phyloP scores from a whole-genome alignment of 345 rosid species.

The Heritiera littoralis region DNA sequence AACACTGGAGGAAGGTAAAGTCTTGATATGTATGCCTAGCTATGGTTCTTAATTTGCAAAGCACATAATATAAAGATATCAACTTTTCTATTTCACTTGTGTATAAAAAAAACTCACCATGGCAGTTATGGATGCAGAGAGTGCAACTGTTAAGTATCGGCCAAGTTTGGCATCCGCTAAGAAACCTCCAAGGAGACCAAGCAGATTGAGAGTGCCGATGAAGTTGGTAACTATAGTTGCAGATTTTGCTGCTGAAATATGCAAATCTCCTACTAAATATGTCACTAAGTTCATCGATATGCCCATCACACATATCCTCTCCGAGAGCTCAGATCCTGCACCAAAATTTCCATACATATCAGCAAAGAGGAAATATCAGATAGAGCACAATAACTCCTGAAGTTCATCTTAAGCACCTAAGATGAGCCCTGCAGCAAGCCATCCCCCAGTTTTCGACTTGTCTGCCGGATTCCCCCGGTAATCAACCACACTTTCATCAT shows the following conservation, averaged over 20 bases:
- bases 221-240: slow-evolving; percentile 84
- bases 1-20: background rate
- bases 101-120: slow-evolving; percentile 41
- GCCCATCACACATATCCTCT: slow-evolving; percentile 62
- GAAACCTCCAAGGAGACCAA: slow-evolving; percentile 90
- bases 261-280: slow-evolving; percentile 76
- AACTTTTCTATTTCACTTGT: background rate
- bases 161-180: slow-evolving; percentile 91
- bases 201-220: slow-evolving; percentile 87
- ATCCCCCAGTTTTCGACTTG: slow-evolving; percentile 80
- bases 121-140: slow-evolving; percentile 65
- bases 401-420: slow-evolving; percentile 48
- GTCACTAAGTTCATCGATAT: slow-evolving; percentile 63
- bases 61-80: background rate
- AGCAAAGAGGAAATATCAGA: background rate
- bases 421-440: slow-evolving; percentile 91
- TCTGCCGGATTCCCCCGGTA: slow-evolving; percentile 67
- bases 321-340: slow-evolving; percentile 83
- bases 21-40: background rate
- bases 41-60: background rate
- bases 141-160: slow-evolving; percentile 71
- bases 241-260: slow-evolving; percentile 74
- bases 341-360: background rate
- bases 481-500: slow-evolving; percentile 45
- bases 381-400: background rate